phyloP scores from a whole-genome alignment of 2,329 filamentous ascomycete species.

The Daldinia sp. region DNA sequence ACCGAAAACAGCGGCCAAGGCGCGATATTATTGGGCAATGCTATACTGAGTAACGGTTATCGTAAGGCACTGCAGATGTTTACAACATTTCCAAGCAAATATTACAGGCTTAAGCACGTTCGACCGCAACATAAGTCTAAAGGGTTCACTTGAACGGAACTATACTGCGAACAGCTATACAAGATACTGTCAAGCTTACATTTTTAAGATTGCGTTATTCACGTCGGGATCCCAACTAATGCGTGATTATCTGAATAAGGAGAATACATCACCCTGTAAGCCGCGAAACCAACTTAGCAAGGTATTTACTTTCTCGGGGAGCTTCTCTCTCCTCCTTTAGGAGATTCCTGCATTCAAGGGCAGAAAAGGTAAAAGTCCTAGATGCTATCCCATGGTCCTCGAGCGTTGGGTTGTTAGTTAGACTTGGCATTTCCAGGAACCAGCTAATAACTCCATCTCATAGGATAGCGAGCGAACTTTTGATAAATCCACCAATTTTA shows the following conservation, averaged over 20 bases:
- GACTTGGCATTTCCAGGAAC: background rate
- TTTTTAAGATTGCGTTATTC: background rate
- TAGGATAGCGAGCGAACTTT: background rate
- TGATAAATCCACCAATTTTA: background rate
- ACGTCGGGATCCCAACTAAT: background rate
- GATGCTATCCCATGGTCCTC: background rate
- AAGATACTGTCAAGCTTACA: background rate
- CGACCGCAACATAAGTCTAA: background rate
- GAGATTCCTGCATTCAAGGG: background rate
- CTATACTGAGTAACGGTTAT: background rate
- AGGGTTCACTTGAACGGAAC: background rate
- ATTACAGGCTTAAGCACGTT: background rate
- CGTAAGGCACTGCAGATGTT: background rate
- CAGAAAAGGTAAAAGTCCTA: background rate
- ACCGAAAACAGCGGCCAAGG: constrained; percentile 11
- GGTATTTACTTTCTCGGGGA: background rate
- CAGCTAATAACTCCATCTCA: background rate
- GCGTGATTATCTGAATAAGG: no score
- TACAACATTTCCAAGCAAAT: background rate
- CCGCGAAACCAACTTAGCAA: background rate
- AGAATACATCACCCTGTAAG: background rate
- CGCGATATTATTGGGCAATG: background rate
- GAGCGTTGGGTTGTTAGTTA: background rate
- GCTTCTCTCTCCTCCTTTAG: no score
- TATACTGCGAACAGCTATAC: background rate